A percentile compares a stretch with the other conserved stretches of the same genome.
phyloP scores from a whole-genome alignment of 768 basidiomycete species.

The Astraeus odoratus region DNA sequence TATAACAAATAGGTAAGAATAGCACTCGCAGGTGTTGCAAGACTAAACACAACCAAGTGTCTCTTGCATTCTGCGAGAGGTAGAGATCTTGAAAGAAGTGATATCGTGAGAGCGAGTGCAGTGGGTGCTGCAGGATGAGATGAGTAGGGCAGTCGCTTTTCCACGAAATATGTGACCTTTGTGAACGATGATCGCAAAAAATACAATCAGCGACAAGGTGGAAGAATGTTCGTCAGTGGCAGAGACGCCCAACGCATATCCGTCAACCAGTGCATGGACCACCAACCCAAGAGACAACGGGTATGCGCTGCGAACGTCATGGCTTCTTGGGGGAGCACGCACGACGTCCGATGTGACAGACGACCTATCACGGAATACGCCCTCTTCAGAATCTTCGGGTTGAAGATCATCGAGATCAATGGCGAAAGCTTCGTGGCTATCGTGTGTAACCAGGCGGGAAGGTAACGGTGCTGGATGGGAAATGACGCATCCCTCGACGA shows the following conservation, averaged over 20 bases:
- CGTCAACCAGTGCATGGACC: constrained; percentile 87
- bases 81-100: constrained; percentile 73
- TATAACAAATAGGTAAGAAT: constrained; percentile 69
- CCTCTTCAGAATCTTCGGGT: constrained; percentile 35
- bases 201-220: constrained; percentile 74
- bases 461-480: constrained; percentile 39
- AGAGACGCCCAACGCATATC: constrained; percentile 85
- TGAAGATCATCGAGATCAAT: constrained; percentile 57
- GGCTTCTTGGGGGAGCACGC: constrained; percentile 15
- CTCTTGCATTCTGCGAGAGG: constrained; percentile 61
- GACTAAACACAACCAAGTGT: constrained; percentile 71
- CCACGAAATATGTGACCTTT: constrained; percentile 50
- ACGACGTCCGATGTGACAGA: constrained; percentile 12
- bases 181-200: constrained; percentile 86
- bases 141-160: constrained; percentile 4
- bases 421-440: constrained; percentile 41
- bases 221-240: constrained; percentile 37
- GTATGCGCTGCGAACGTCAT: constrained; percentile 38
- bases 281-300: constrained; percentile 81
- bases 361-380: constrained; percentile 9
- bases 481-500: constrained; percentile 58
- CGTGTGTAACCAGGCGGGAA: constrained; percentile 6
- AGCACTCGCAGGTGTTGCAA: constrained; percentile 80
- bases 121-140: constrained; percentile 64
- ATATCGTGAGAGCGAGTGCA: constrained; percentile 80